Conservation (phyloP, 2,329 filamentous ascomycete genomes). For the Peltaster fructicola region DNA sequence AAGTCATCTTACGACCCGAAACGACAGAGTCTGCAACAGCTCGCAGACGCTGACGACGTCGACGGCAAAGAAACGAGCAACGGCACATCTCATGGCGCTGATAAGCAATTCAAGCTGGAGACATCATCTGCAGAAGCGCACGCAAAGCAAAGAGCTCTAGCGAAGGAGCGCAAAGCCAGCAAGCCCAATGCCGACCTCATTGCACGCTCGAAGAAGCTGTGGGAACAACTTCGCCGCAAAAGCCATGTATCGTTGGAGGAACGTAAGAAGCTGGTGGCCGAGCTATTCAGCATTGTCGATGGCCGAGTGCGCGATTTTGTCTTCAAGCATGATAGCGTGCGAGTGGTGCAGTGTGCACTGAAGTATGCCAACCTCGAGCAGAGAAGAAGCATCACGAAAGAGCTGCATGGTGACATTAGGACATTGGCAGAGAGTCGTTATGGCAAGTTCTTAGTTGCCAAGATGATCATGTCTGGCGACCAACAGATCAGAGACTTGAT, state of each 20-base stretch:
- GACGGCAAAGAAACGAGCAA: slow-evolving; percentile 6
- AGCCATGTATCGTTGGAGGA: slow-evolving; percentile 85
- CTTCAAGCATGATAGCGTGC: slow-evolving; percentile 95
- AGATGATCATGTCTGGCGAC: slow-evolving; percentile 85
- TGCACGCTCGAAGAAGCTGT: slow-evolving; percentile 82
- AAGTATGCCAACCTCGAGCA: slow-evolving; percentile 84
- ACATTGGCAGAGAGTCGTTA: slow-evolving; percentile 87
- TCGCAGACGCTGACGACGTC: slow-evolving; percentile 5
- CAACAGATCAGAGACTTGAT: slow-evolving; percentile 73
- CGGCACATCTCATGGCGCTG: slow-evolving; percentile 7
- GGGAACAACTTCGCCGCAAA: slow-evolving; percentile 84
- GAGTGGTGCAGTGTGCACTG: slow-evolving; percentile 87
- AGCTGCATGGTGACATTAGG: slow-evolving; percentile 70
- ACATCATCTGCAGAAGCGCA: slow-evolving; percentile 73
- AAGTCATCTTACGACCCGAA: slow-evolving; percentile 4
- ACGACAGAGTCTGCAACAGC: slow-evolving; percentile 1
- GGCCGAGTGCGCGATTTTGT: slow-evolving; percentile 89
- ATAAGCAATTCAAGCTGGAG: slow-evolving; percentile 23
- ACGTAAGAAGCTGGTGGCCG: slow-evolving; percentile 67
- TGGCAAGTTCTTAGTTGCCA: slow-evolving; percentile 92
- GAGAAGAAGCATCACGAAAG: slow-evolving; percentile 67
- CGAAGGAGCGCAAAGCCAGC: slow-evolving; percentile 72
- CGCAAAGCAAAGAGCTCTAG: slow-evolving; percentile 77
- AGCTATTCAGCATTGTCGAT: slow-evolving; percentile 82
- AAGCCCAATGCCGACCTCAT: slow-evolving; percentile 89